Conservation (phyloP, 176 grass and related monocot species). For the Zea mays region Zm-B73-REFERENCE-NAM-5.0 NC_050101.1:91355501-91356000, state of each 20-base stretch:
- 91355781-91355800: slow-evolving; percentile 70
- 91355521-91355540: slow-evolving; percentile 50
- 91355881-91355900: slow-evolving; percentile 1
- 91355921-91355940: not conserved
- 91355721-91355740: slow-evolving; percentile 81
- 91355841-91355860: slow-evolving; percentile 47
- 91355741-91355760: slow-evolving; percentile 65
- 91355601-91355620: slow-evolving; percentile 77
- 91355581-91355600: slow-evolving; percentile 74
- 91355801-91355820: slow-evolving; percentile 79
- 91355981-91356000: not conserved
- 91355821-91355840: slow-evolving; percentile 70
- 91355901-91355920: slow-evolving; percentile 12
- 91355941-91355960: not conserved
- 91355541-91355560: slow-evolving; percentile 54
- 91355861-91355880: slow-evolving; percentile 2
- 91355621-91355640: slow-evolving; percentile 89
- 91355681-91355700: slow-evolving; percentile 63
- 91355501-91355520: slow-evolving; percentile 47
- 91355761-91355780: slow-evolving; percentile 61
- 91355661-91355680: slow-evolving; percentile 56
- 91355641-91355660: slow-evolving; percentile 60
- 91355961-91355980: not conserved
- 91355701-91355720: slow-evolving; percentile 61
- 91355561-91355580: slow-evolving; percentile 65